These are phyloP conservation scores for Chaetomium sp. DNA, from an alignment of 2,329 filamentous ascomycete genomes.

Conservation along the genomic window DNA sequence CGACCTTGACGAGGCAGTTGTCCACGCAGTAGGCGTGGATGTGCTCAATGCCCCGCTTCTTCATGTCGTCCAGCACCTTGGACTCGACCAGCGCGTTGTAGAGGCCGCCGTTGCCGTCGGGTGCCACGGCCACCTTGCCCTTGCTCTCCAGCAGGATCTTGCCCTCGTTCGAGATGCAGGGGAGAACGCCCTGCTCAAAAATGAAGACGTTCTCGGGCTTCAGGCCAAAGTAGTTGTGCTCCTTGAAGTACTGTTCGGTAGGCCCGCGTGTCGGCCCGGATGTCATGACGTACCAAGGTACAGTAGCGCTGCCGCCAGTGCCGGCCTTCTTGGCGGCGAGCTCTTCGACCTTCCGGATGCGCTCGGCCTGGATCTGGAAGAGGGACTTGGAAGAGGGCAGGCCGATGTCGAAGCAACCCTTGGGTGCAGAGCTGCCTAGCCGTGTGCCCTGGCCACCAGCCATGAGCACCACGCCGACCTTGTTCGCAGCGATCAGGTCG, in stretches of 20 bases:
- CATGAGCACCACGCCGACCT: constrained; percentile 89
- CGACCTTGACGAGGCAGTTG: constrained; percentile 99
- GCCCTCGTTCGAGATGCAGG: constrained; percentile 95
- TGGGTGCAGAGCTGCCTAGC: constrained; percentile 90
- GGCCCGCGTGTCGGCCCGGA: constrained; percentile 89
- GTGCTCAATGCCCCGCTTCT: constrained; percentile 85
- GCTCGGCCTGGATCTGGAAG: constrained; percentile 96
- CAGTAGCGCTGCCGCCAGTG: constrained; percentile 56
- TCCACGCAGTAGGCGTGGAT: constrained; percentile 98
- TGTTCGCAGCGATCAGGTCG: constrained; percentile 75
- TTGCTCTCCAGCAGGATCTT: constrained; percentile 95
- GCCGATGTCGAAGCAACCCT: constrained; percentile 97
- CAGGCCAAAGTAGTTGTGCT: constrained; percentile 89
- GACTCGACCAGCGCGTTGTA: constrained; percentile 87
- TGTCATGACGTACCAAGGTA: constrained; percentile 99
- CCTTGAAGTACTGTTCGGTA: constrained; percentile 90
- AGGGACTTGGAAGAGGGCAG: constrained; percentile 90
- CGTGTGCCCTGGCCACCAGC: constrained; percentile 95
- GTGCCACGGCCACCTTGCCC: constrained; percentile 87
- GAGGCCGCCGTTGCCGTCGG: constrained; percentile 95
- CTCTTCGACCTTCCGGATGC: constrained; percentile 82
- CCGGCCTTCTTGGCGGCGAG: constrained; percentile 73
- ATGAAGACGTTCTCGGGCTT: constrained; percentile 82
- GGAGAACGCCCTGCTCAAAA: constrained; percentile 95
- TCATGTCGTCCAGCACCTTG: constrained; percentile 84